Base-by-base conservation (phyloP, 129 eudicot species). In the Apium graveolens region DNA sequence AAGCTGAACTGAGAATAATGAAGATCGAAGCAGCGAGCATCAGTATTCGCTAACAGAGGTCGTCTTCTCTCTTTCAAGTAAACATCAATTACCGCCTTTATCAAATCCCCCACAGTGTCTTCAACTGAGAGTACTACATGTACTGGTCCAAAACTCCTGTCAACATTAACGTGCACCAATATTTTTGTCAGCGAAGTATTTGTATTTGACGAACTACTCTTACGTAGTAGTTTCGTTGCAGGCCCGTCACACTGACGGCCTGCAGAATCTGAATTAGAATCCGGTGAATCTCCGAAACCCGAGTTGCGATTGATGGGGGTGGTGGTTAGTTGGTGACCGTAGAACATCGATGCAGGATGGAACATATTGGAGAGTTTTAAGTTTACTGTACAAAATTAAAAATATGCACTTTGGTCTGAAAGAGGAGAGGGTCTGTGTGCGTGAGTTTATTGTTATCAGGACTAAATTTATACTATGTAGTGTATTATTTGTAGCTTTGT, bases 381-480 rank as follows among this genome's bases (percentile, higher is more conserved):
- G 21, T 51, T 13, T 51, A 7, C 26, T 51, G 7, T 51, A 21
- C 20, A 18, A 7, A 77, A 37, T 1, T 53, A 34, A 79, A 66
- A 83, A 77, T 9, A 49, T 80, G 80, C 91, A 96, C 93, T 96
- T 87, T 83, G 84, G 86, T 45, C 86, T 96, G 43, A 97, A 96
- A 69, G 97, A 91, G 63, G 86, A 96, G 73, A 92, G 90, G 42
- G 1, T 84, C 95, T 97, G 31, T 90, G 78, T 70, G 97, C 97
- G 41, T 90, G 90, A 39, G 99, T 96, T 78, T 97, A 97, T 9
- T 92, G 95, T 86, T 92, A 92, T 97, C 90, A 96, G 26, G 21
- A 51, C 10, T 51, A 6, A 51, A 6, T 5, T 18, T 51, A 20
- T 49, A 14, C 16, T 17, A 16, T 48, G 20, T 14, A 14, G 55